Percentiles rank a stretch among this genome's conserved stretches.
phyloP scores from a whole-genome alignment of 2,329 filamentous ascomycete genomes.

The Trichoderma semiorbis region DNA sequence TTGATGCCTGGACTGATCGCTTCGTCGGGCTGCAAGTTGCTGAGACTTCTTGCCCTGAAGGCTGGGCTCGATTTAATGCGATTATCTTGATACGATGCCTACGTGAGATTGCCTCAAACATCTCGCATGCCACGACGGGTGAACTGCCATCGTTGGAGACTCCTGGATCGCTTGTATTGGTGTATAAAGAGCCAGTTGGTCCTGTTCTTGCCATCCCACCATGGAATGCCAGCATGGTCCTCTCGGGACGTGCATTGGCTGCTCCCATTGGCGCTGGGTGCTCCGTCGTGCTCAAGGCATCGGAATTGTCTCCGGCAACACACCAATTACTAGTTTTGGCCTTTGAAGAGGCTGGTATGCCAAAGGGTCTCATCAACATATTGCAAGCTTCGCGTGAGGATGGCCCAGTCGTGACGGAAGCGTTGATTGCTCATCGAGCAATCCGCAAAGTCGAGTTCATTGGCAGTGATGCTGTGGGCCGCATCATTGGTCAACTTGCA shows the following conservation, averaged over 20 bases:
- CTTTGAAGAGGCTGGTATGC: conserved; percentile 41
- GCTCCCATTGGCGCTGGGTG: background rate
- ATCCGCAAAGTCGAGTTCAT: conserved; percentile 45
- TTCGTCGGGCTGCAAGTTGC: conserved; percentile 56
- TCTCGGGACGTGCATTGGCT: background rate
- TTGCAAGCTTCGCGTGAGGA: conserved; percentile 32
- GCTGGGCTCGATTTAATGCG: conserved; percentile 43
- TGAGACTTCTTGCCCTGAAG: conserved; percentile 42
- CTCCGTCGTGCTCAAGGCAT: conserved; percentile 30
- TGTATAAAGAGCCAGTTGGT: conserved; percentile 67
- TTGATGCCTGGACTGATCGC: conserved; percentile 59
- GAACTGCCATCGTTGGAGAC: background rate
- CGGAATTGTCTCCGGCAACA: conserved; percentile 32
- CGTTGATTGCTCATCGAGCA: conserved; percentile 34
- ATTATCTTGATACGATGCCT: conserved; percentile 35
- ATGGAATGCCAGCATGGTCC: conserved; percentile 40
- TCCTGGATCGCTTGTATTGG: background rate
- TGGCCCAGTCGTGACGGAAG: conserved; percentile 33
- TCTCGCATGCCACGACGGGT: conserved; percentile 22
- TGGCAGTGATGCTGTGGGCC: conserved; percentile 40
- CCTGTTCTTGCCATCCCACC: conserved; percentile 76
- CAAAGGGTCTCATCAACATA: conserved; percentile 39
- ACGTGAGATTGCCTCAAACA: conserved; percentile 43
- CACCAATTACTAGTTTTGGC: conserved; percentile 33
- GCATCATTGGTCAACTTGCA: conserved; percentile 36